Conservation (phyloP, 2,329 filamentous ascomycete species). For the Trichocomaceae sp. region DNA sequence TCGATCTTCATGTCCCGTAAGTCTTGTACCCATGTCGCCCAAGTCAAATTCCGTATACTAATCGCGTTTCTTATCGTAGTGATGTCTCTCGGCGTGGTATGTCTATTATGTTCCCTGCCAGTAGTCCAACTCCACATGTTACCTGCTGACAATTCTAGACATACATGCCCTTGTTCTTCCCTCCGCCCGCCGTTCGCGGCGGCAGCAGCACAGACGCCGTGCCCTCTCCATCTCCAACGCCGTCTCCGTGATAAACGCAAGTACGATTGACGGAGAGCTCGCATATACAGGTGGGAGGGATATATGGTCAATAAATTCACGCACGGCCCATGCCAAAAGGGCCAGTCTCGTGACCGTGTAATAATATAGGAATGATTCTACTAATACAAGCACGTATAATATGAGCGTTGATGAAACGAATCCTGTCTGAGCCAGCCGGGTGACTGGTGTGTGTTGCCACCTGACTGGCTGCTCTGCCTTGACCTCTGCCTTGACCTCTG, state of each 20-base stretch:
- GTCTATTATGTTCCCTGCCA: slow-evolving; percentile 16
- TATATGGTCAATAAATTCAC: not conserved
- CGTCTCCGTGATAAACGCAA: slow-evolving; percentile 21
- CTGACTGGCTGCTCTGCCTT: not conserved
- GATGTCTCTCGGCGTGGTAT: slow-evolving; percentile 52
- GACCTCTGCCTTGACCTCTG: no score
- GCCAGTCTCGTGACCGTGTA: slow-evolving; percentile 4
- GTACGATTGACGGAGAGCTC: not conserved
- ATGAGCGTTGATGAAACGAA: slow-evolving; percentile 1
- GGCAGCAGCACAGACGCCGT: slow-evolving; percentile 40
- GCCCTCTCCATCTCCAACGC: slow-evolving; percentile 41
- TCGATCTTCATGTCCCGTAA: slow-evolving; percentile 71
- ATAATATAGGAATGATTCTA: not conserved
- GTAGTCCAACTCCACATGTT: not conserved
- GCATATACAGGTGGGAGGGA: not conserved
- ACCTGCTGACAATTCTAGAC: slow-evolving; percentile 36
- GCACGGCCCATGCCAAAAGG: not conserved
- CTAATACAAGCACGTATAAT: not conserved
- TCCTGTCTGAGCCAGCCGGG: slow-evolving; percentile 1
- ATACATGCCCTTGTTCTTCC: slow-evolving; percentile 61
- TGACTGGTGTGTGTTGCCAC: slow-evolving; percentile 1
- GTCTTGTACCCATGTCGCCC: slow-evolving; percentile 27
- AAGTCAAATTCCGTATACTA: slow-evolving; percentile 15
- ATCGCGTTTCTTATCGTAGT: slow-evolving; percentile 38
- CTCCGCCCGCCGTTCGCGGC: slow-evolving; percentile 42